phyloP scores from a whole-genome alignment of 345 rosid species.

The Ceriops zippeliana region DNA sequence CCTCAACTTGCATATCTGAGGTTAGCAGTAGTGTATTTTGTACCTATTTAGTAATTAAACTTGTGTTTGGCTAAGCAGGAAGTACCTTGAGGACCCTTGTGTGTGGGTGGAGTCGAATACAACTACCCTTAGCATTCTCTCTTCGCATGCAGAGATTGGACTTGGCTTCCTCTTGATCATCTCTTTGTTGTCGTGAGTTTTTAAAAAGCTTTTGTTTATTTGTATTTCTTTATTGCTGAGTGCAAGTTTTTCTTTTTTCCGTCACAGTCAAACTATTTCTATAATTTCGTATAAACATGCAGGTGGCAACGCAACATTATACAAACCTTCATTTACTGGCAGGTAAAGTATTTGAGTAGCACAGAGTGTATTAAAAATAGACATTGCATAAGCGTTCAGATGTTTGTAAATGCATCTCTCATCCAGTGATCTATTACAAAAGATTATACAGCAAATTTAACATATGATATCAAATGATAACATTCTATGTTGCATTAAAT shows the following conservation, averaged over 20 bases:
- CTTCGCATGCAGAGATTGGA: constrained; percentile 90
- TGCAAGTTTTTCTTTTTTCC: not conserved
- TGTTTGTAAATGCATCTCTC: too few relatives aligned
- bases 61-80: constrained; percentile 45
- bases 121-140: constrained; percentile 74
- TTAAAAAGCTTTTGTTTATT: constrained; percentile 4
- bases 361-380: not conserved
- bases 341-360: constrained; percentile 41
- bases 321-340: constrained; percentile 99
- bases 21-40: too few relatives aligned
- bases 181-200: constrained; percentile 75
- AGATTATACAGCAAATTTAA: too few relatives aligned
- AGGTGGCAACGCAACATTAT: constrained; percentile 99
- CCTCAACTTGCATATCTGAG: too few relatives aligned
- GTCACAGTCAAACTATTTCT: constrained; percentile 13
- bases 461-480: too few relatives aligned
- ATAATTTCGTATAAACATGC: constrained; percentile 20
- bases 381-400: not conserved
- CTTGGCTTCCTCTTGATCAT: constrained; percentile 74
- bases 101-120: constrained; percentile 96
- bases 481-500: not conserved
- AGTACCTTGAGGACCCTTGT: constrained; percentile 88
- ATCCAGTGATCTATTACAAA: too few relatives aligned
- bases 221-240: not conserved
- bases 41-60: not conserved